Base-by-base conservation (phyloP, 768 basidiomycete species). In the Leucocoprinus birnbaumii region DNA sequence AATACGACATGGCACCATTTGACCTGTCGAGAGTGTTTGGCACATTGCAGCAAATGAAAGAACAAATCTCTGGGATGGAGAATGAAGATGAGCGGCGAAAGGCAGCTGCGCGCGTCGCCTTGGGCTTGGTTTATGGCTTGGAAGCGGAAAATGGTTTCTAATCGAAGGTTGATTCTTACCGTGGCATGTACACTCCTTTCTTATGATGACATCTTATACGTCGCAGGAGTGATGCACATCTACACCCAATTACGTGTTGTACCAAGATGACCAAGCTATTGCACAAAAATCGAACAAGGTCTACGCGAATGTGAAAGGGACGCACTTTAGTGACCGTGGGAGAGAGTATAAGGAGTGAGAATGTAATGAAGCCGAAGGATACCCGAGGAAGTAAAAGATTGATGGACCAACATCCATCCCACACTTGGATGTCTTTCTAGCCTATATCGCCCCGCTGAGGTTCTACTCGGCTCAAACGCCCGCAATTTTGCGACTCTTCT, bases 121-220 rank as follows among this genome's bases (percentile, higher is more conserved):
- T 91, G 0, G 86, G 86, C 0, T 68, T 91, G 48, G 87, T 85
- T 5, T 86, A 89, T 66, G 89, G 87, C 2, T 68, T 91, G 51
- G 75, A 78, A 55, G 59, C 55, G 38, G 50, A 55, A 37, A 34
- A 40, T 34, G 54, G 49, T 24, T n/a, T 22, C 16, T 25, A 48
- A 40, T 22, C 48, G 46, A 43, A 35, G 44, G 19, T 24, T 43
- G 38, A 55, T 46, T 22, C 38, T 42, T 51, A 53, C n/a, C 3
- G 5, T 34, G 31, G 27, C 21, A 42, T 55, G 47, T 55, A 55
- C 16, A 10, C 9, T 35, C 35, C 21, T 13, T 46, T 26, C 45
- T 41, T 41, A 52, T 43, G 51, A 45, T 31, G 34, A 22, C 35
- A 50, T 40, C 18, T 18, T 53, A 11, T 19, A 31, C 19, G 21